phyloP scores from a whole-genome alignment of 2,329 filamentous ascomycete genomes.

The Ophiostoma pallidulum region DNA sequence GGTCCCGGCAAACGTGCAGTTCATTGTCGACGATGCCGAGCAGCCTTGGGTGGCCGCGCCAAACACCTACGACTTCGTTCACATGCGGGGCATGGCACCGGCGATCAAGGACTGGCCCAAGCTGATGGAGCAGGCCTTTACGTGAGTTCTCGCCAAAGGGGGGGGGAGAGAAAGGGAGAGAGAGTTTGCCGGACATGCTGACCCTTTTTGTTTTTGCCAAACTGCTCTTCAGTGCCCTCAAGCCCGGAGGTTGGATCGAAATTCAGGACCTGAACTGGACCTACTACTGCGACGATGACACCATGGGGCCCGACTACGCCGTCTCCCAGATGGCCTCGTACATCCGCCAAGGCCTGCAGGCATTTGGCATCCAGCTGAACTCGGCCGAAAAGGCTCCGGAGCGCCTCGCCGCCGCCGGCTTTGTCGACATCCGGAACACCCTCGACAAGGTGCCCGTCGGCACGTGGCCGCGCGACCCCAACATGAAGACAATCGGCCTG shows the following conservation, averaged over 20 bases:
- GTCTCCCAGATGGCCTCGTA: slow-evolving; percentile 19
- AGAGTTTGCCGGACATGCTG: too few relatives aligned
- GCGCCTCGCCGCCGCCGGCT: slow-evolving; percentile 26
- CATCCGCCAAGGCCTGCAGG: slow-evolving; percentile 8
- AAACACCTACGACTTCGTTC: slow-evolving; percentile 47
- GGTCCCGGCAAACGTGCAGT: slow-evolving; percentile 30
- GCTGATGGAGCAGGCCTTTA: slow-evolving; percentile 23
- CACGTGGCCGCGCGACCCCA: slow-evolving; percentile 23
- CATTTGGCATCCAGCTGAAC: slow-evolving; percentile 22
- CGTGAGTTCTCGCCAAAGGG: neutral
- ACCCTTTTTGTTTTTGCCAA: neutral
- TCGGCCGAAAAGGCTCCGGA: slow-evolving; percentile 19
- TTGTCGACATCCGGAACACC: slow-evolving; percentile 25
- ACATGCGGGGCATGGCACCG: slow-evolving; percentile 47
- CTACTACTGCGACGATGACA: slow-evolving; percentile 20
- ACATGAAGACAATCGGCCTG: slow-evolving; percentile 19
- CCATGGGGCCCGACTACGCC: slow-evolving; percentile 22
- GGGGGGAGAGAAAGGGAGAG: too few relatives aligned
- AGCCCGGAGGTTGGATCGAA: slow-evolving; percentile 35
- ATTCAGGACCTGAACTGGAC: slow-evolving; percentile 23
- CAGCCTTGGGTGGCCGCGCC: slow-evolving; percentile 40
- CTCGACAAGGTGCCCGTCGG: slow-evolving; percentile 25
- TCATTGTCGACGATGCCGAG: slow-evolving; percentile 31
- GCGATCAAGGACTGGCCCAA: slow-evolving; percentile 38
- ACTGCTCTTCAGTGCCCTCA: slow-evolving; percentile 20